phyloP scores from a whole-genome alignment of 257 asterid species.

The Coffea eugenioides region DNA sequence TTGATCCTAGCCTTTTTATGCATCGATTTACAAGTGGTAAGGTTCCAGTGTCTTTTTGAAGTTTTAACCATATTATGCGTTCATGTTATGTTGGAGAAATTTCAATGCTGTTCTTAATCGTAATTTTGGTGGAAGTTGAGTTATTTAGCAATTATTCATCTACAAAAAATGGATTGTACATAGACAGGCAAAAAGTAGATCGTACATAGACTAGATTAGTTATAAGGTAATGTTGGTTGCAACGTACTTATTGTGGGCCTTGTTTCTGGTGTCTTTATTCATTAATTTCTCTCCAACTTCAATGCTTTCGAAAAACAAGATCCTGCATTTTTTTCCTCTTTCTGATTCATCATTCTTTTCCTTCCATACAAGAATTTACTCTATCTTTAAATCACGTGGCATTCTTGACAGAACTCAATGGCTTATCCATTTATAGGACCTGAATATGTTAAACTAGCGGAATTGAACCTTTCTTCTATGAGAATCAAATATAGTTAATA shows the following conservation, averaged over 20 bases:
- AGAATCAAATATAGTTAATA: not conserved
- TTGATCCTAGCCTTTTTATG: conserved; percentile 92
- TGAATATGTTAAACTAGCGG: not conserved
- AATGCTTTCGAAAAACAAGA: not conserved
- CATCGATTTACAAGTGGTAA: conserved; percentile 77
- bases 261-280: not conserved
- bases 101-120: not conserved
- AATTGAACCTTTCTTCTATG: not conserved
- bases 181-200: not conserved
- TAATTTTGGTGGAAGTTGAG: not conserved
- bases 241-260: not conserved
- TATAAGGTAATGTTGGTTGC: not conserved
- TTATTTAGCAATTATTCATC: not conserved
- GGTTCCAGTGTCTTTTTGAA: conserved; percentile 8
- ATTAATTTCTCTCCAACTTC: not conserved
- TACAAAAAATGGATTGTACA: too few species aligned
- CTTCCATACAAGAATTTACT: not conserved
- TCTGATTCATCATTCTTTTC: not conserved
- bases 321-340: not conserved
- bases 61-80: not conserved
- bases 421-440: not conserved
- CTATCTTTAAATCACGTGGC: not conserved
- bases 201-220: not conserved
- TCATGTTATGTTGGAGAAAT: not conserved
- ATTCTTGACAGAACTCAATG: not conserved